Base-by-base conservation (phyloP, 106 monocot genomes). In the Cymbidium sinense region DNA sequence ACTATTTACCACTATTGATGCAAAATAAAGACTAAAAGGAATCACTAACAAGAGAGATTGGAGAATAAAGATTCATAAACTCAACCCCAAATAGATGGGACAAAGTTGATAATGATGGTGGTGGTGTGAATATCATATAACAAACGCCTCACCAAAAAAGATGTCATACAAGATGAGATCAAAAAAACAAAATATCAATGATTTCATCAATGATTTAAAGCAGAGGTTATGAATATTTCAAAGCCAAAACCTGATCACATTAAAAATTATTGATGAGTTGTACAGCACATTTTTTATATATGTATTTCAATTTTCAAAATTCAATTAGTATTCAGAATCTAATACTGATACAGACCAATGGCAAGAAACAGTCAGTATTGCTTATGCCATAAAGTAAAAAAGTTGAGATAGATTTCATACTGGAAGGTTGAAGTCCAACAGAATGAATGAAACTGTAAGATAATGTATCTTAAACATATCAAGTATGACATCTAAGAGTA, bases 401-500 rank as follows among this genome's bases (percentile, higher is more conserved):
- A n/a, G 17, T 67, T 33, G 12, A 31, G 15, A 67, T 15, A 25
- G 5, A 31, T 67, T 29, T 67, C 67, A 67, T 67, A 67, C n/a
- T 67, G 31, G 29, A 31, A 10, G 33, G 29, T 18, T 67, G 12
- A 67, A 33, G 31, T 67, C n/a, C 67, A 67, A 67, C 31, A 31
- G 12, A 67, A 15, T 34, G 17, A 67, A 17, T 67, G 67, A 29
- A 67, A 15, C 33, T 33, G 15, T 15, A 67, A 67, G 0, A 31
- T 33, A 31, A n/a, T 33, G 3, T 12, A 67, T 31, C 67, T 67
- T 67, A 67, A 67, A 29, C 33, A 62, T 27, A 25, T 62, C 2
- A 33, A 30, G 29, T 31, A 67, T 67, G 34, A 82, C 85, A 69
- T 87, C 87, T 55, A 77, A 82, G 77, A 12, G n/a, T 70, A 34